Percentiles rank a stretch among this genome's conserved stretches.
Conservation (phyloP, 1,284 basidiomycete species). For the Athelia psychrophila region DNA sequence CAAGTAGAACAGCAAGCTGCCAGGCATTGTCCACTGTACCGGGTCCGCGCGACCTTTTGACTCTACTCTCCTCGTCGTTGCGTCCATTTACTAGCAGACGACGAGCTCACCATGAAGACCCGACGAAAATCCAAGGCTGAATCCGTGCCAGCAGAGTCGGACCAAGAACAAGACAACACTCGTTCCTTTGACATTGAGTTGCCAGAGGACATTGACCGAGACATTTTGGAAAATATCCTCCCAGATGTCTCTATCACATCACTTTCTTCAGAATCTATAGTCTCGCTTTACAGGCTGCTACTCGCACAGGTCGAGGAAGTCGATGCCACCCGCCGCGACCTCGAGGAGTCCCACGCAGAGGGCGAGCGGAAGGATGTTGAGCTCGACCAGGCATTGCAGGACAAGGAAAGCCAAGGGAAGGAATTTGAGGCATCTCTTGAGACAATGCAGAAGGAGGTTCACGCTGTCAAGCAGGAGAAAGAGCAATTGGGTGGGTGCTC, state of each 20-base stretch:
- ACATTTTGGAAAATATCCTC: constrained; percentile 48
- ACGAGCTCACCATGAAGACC: constrained; percentile 27
- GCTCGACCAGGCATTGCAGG: constrained; percentile 75
- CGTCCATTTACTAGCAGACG: too few species aligned
- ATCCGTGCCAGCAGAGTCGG: constrained; percentile 28
- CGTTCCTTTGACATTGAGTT: constrained; percentile 31
- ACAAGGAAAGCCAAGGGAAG: constrained; percentile 55
- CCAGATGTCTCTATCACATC: constrained; percentile 53
- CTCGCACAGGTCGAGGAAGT: constrained; percentile 51
- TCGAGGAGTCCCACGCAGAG: constrained; percentile 65
- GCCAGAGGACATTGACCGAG: constrained; percentile 61
- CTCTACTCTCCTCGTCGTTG: too few species aligned
- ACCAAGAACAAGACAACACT: constrained; percentile 24
- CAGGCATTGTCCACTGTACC: too few species aligned
- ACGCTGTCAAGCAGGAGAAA: constrained; percentile 52
- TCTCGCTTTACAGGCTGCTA: constrained; percentile 61
- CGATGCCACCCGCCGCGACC: constrained; percentile 51
- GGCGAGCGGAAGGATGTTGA: constrained; percentile 70
- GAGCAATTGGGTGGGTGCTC: constrained; percentile 55
- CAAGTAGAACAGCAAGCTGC: too few species aligned
- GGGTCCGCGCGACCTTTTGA: too few species aligned
- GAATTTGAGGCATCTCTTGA: constrained; percentile 55
- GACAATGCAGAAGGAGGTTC: constrained; percentile 49
- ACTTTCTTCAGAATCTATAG: constrained; percentile 54
- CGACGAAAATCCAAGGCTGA: constrained; percentile 43